phyloP scores from a whole-genome alignment of 2,329 filamentous ascomycete genomes.

The Talaromyces piceae region DNA sequence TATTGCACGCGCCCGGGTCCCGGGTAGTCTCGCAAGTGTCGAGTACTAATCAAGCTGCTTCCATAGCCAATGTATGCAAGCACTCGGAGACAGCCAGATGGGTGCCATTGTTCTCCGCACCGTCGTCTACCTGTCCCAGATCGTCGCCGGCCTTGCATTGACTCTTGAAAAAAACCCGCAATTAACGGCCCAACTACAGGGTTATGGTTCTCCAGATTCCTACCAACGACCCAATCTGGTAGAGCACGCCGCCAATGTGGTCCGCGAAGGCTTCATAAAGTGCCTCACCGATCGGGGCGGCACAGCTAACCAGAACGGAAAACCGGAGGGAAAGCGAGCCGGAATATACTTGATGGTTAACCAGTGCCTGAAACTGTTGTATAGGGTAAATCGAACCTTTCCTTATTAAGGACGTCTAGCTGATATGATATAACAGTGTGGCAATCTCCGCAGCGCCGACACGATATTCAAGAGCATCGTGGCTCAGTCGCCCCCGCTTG shows the following conservation, averaged over 20 bases:
- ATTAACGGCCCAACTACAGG: slow-evolving; percentile 58
- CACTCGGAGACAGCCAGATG: slow-evolving; percentile 69
- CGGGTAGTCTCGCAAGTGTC: too few species aligned
- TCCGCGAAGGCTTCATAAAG: slow-evolving; percentile 84
- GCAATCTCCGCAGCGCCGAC: slow-evolving; percentile 73
- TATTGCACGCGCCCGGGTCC: neutral
- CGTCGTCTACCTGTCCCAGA: slow-evolving; percentile 71
- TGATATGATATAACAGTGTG: slow-evolving; percentile 48
- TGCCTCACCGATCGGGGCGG: slow-evolving; percentile 75
- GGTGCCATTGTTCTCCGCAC: slow-evolving; percentile 77
- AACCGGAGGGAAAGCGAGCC: slow-evolving; percentile 73
- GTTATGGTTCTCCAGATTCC: slow-evolving; percentile 38
- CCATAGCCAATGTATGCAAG: slow-evolving; percentile 68
- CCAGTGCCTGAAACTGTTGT: slow-evolving; percentile 78
- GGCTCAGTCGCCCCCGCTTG: slow-evolving; percentile 71
- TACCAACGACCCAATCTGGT: slow-evolving; percentile 71
- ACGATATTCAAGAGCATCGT: slow-evolving; percentile 87
- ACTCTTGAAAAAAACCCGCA: slow-evolving; percentile 74
- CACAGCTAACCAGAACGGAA: slow-evolving; percentile 51
- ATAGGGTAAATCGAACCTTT: slow-evolving; percentile 51
- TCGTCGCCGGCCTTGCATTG: slow-evolving; percentile 76
- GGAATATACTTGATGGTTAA: slow-evolving; percentile 92
- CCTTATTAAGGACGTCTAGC: neutral
- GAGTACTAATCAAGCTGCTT: neutral
- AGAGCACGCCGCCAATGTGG: slow-evolving; percentile 79